phyloP scores from a whole-genome alignment of 768 basidiomycete species.

The Rhodotorula babjevae region DNA sequence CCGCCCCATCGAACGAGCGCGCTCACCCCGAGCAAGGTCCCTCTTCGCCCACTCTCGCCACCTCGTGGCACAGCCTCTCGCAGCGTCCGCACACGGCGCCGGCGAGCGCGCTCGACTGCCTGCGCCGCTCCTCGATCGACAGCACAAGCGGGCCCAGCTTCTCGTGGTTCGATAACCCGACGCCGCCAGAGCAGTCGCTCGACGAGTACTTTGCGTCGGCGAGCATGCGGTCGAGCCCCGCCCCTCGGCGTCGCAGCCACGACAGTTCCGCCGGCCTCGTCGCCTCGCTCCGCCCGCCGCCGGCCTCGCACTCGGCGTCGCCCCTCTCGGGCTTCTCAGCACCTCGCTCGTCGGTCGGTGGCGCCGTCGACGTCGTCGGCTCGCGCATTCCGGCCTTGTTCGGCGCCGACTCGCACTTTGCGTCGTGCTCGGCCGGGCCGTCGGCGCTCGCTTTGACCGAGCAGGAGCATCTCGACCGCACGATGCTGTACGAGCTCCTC shows the following conservation, averaged over 20 bases:
- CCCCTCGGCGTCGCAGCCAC: too few species aligned
- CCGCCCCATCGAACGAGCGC: too few species aligned
- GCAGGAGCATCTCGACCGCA: too few species aligned
- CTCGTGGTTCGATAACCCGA: conserved; percentile 10
- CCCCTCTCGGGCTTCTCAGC: neutral
- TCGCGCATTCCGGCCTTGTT: neutral
- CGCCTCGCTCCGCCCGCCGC: neutral
- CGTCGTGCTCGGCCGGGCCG: neutral
- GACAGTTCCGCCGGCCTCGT: neutral
- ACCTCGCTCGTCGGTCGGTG: neutral
- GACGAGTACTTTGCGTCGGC: neutral
- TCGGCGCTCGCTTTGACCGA: too few species aligned
- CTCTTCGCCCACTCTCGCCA: neutral
- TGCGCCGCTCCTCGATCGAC: neutral
- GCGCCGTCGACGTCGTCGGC: neutral
- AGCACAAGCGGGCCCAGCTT: neutral
- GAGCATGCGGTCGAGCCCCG: too few species aligned
- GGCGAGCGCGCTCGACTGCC: too few species aligned
- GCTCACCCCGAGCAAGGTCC: too few species aligned
- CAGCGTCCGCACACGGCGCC: neutral
- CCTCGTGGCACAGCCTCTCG: too few species aligned
- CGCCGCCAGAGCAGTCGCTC: neutral
- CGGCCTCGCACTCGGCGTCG: neutral
- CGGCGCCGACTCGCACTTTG: neutral
- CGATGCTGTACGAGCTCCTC: too few species aligned